Evolutionary conservation across 1,139 yeast genomes (phyloP), one percentile per base, ranked within the genome.

Genomic region (Suhomyces yuchorum): DNA sequence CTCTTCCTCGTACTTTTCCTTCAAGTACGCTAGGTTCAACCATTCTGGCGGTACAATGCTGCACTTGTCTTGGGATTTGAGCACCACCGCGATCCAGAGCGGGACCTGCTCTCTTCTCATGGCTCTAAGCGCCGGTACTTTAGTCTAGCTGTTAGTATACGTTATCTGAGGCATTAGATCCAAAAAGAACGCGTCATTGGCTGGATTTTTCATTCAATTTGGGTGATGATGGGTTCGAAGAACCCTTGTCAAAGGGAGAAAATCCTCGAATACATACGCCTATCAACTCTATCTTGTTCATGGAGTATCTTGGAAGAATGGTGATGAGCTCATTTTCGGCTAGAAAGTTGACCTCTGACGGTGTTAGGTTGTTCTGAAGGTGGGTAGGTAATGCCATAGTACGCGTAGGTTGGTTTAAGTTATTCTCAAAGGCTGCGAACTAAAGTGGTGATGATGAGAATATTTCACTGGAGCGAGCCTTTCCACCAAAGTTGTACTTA

Each of bases 11-110:
- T 87, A 82, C 45, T 78, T 75, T 5, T 73, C 75, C 50, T 79
- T 78, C 48, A 93, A 66, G 48, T 71, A 73, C n/a, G 72, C 70
- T 44, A 80, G 67, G 14, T 76, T 78, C n/a, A 93, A 74, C 99
- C 99, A 93, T 2, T 73, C 76, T 0, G 99, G 99, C 9, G 92
- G 85, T 6, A 91, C 84, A 3, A 93, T 84, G 52, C 85, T 85
- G 65, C 98, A 90, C 56, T 92, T 85, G 43, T 84, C 85, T 64
- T 93, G 98, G 40, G 86, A 82, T 60, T 90, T 90, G 47, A 93
- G 71, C 15, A 92, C 73, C 12, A 91, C 65, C 0, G 97, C 98
- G 20, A 89, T 73, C 99, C 99, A 93, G 3, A 93, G 57, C 0
- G 97, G 96, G 0, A 93, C 84, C 42, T 79, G 73, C 28, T 79